A percentile compares a stretch with the other conserved stretches of the same genome.
Conservation (phyloP, 192 early-diverging fungal genomes). For the Umbelopsis sp. region DNA sequence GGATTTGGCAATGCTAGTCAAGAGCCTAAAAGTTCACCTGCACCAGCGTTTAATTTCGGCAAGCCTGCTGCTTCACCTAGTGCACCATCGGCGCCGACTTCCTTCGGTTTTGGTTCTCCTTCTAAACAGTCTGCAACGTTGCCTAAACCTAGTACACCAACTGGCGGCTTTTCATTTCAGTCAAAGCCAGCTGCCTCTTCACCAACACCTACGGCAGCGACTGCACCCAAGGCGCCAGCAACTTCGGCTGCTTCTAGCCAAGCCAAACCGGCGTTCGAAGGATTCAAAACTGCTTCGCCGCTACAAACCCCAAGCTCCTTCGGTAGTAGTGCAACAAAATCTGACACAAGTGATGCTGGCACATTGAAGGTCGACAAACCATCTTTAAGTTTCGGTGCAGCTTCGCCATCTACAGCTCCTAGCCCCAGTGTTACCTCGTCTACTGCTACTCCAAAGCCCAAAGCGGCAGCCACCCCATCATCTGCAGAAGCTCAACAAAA, state of each 20-base stretch:
- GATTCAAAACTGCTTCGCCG: neutral
- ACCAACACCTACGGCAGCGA: neutral
- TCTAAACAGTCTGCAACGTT: neutral
- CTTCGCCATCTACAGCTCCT: neutral
- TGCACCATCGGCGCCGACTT: neutral
- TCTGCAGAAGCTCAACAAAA: neutral
- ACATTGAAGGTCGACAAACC: neutral
- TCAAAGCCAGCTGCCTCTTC: neutral
- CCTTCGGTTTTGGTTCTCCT: conserved; percentile 15
- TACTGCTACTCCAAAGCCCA: neutral
- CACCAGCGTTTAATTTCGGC: neutral
- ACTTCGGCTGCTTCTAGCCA: neutral
- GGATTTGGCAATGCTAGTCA: too few relatives aligned
- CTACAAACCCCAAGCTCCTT: conserved; percentile 4
- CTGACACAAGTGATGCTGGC: neutral
- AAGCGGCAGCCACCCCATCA: too few relatives aligned
- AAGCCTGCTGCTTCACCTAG: too few relatives aligned
- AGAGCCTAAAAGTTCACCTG: neutral
- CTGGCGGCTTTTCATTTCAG: neutral
- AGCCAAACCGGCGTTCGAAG: neutral
- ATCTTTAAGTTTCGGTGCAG: neutral
- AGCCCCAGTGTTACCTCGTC: neutral
- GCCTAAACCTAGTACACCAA: neutral
- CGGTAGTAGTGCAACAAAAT: conserved; percentile 6
- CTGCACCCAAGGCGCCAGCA: neutral